Conservation (phyloP, 768 basidiomycete genomes). For the Daedaleopsis nitida region DNA sequence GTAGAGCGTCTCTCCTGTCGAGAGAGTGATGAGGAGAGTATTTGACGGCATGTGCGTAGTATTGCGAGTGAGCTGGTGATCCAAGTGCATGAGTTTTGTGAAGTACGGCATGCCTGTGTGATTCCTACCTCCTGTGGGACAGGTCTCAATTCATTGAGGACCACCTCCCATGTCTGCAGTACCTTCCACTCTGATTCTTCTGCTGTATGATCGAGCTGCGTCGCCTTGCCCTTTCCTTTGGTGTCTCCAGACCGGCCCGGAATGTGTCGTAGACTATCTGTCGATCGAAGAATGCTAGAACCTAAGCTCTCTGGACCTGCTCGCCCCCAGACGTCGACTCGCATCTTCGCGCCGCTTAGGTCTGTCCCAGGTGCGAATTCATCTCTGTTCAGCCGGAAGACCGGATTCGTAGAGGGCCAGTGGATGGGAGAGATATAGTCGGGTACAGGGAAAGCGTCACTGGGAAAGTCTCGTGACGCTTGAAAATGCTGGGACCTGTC, state of each 20-base stretch:
- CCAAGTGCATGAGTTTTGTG: neutral
- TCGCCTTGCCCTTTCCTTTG: constrained; percentile 50
- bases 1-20: constrained; percentile 62
- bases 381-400: constrained; percentile 60
- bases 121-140: constrained; percentile 62
- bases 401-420: constrained; percentile 81
- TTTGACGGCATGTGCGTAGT: constrained; percentile 65
- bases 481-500: neutral
- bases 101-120: neutral
- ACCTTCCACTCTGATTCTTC: constrained; percentile 55
- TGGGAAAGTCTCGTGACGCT: neutral
- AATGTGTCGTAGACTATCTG: neutral
- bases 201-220: constrained; percentile 33
- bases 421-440: constrained; percentile 82
- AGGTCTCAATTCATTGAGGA: constrained; percentile 57
- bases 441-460: constrained; percentile 33
- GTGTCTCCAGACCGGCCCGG: constrained; percentile 6
- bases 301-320: neutral
- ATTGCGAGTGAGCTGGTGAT: constrained; percentile 38
- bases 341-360: constrained; percentile 52
- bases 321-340: constrained; percentile 62
- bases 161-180: constrained; percentile 68
- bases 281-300: neutral
- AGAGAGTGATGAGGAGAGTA: constrained; percentile 66
- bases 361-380: constrained; percentile 61